Base-by-base conservation (phyloP, 352 stramenopile genomes). In the Phytophthora syringae region DNA sequence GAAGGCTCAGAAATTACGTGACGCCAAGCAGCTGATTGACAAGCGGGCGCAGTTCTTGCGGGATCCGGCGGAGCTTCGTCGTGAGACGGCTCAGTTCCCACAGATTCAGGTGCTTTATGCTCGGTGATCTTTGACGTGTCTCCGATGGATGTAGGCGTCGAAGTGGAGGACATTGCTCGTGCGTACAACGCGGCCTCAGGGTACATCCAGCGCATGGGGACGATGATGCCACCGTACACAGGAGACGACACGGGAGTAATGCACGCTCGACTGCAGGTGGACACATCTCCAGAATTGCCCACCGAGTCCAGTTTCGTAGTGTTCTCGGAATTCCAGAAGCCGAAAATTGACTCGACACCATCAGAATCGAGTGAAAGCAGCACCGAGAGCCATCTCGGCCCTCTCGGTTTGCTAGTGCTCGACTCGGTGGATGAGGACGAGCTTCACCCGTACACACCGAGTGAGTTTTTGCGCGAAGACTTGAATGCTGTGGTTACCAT, bases 31-130 rank as follows among this genome's bases (percentile, higher is more conserved):
- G 36, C 72, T 86, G 39, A 63, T 88, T 9, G 72, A 72, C 22
- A 73, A 79, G 52, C 79, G 81, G 24, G 74, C 64, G 44, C 79
- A 84, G 32, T 84, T 85, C 37, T 53, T 86, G 4, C n/a, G 24
- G 40, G 67, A 84, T 15, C 32, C 70, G 7, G 60, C 60, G 1
- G 71, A 76, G 24, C 28, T 49, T 0, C 52, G 64, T 18, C 64
- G 63, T 6, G 71, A 80, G 44, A 72, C 64, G 10, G 62, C 76
- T 24, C 71, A 76, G 37, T 79, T 32, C 45, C 53, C 7, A 76
- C 62, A 15, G 45, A 67, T 13, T 59, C 56, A 20, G 74, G 74
- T 21, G 56, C 77, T 25, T 51, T 76, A 20, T 81, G 74, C 37
- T 55, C 55, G 1, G 32, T 85, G 7, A 52, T 76, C 10, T 82